A percentile compares a stretch with the other conserved stretches of the same genome.
Evolutionary conservation across 169 alveolate species (phyloP).

Genomic region (Cryptosporidium felis): DNA sequence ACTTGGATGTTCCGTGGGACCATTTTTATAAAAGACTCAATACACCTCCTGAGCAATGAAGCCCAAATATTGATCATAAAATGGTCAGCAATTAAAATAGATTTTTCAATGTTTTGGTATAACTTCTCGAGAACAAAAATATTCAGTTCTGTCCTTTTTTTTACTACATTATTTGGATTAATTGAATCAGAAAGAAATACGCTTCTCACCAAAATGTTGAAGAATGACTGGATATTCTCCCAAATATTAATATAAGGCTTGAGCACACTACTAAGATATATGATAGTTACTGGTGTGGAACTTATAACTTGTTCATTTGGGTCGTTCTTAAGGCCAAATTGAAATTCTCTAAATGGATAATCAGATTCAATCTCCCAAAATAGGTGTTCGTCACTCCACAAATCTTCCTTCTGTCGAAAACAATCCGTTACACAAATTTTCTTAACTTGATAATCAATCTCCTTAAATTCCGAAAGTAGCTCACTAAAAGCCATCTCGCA

Average conservation of each 20-base stretch:
- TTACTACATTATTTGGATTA: not conserved
- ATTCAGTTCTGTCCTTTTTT: constrained; percentile 8
- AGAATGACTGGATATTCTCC: constrained; percentile 36
- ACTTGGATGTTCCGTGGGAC: constrained; percentile 23
- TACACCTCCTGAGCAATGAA: constrained; percentile 32
- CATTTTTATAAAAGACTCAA: constrained; percentile 14
- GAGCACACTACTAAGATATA: constrained; percentile 24
- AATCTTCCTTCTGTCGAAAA: not conserved
- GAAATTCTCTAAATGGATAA: constrained; percentile 40
- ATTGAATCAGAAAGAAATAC: not conserved
- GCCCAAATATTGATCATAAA: constrained; percentile 41
- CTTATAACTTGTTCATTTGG: not conserved
- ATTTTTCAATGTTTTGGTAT: constrained; percentile 28
- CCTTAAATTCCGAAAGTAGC: not conserved
- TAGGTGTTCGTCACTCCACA: constrained; percentile 43
- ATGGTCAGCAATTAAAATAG: constrained; percentile 16
- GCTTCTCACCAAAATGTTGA: constrained; percentile 3
- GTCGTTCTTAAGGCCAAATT: constrained; percentile 6
- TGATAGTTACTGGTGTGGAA: constrained; percentile 24
- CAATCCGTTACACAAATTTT: not conserved
- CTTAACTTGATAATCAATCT: not conserved
- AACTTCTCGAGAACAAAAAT: constrained; percentile 13
- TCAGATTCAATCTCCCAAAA: constrained; percentile 48
- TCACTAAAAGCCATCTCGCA: constrained; percentile 34
- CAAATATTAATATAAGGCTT: constrained; percentile 13